Base-by-base conservation (phyloP, 345 rosid genomes). In the Citrus trifoliata region DNA sequence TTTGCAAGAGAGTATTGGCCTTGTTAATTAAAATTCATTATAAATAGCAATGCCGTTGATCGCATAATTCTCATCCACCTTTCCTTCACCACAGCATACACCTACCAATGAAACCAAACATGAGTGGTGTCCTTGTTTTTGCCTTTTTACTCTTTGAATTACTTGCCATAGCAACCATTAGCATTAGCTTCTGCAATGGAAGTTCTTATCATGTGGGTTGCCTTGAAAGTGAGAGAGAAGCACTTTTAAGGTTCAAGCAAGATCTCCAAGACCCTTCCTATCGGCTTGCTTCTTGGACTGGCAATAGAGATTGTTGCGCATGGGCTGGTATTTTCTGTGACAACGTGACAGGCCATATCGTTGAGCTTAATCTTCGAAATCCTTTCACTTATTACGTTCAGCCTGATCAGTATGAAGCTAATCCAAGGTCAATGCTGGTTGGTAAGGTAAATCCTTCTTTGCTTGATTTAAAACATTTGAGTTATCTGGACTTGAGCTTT, bases 401-500 rank as follows among this genome's bases (percentile, higher is more conserved):
- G 6, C 6, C 19, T 0, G 6, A 1, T 46, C 16, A 3, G 12
- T 2, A 19, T 5, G 76, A 66, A 10, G 55, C 33, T 0, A 61
- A 22, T 48, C 33, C 13, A 64, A 63, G 51, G 51, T 46, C 51
- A 46, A 46, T 13, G 18, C 51, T 46, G 51, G 51, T 46, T 46
- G 51, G 51, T 46, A 13, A 46, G 51, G 16, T 46, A 46, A 46
- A 46, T 13, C 51, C 51, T 46, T 46, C 51, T 46, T 46, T 46
- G 18, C 16, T 46, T 46, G 51, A 46, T 46, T 13, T 46, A 46
- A 0, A 46, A 46, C 18, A 13, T 46, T 13, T 46, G 51, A 63
- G 27, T 33, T 82, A 77, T 58, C 59, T 80, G 60, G 82, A 82
- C 67, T 51, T 85, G 1, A 78, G 85, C 60, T 37, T 55, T 33